Conservation (phyloP, 495 filamentous ascomycete genomes). For the Podospora appendiculata region DNA sequence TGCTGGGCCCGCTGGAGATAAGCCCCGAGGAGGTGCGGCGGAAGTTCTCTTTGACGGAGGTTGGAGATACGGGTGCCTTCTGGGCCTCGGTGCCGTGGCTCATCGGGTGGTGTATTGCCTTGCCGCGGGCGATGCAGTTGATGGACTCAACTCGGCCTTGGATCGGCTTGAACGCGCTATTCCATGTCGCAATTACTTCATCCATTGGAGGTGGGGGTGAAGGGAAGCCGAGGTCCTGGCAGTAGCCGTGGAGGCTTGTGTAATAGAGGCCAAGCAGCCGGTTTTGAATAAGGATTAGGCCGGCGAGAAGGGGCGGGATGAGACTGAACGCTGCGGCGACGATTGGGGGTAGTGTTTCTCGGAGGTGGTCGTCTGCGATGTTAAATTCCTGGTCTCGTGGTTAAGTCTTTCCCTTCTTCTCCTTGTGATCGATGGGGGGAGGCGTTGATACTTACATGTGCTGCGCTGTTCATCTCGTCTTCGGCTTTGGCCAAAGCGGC, state of each 20-base stretch:
- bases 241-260: conserved; percentile 73
- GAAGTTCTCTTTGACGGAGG: conserved; percentile 13
- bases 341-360: conserved; percentile 66
- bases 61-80: conserved; percentile 4
- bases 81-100: conserved; percentile 15
- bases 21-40: conserved; percentile 27
- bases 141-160: conserved; percentile 70
- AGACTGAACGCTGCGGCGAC: conserved; percentile 69
- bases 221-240: conserved; percentile 60
- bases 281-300: conserved; percentile 76
- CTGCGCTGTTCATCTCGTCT: conserved; percentile 58
- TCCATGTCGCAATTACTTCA: conserved; percentile 64
- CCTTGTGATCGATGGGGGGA: too few species aligned
- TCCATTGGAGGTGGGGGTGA: conserved; percentile 68
- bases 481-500: conserved; percentile 68
- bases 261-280: conserved; percentile 77
- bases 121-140: conserved; percentile 61
- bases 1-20: conserved; percentile 15
- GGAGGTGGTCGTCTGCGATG: conserved; percentile 73
- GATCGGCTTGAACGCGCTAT: conserved; percentile 53
- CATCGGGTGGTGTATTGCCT: conserved; percentile 61
- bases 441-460: conserved; percentile 45
- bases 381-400: conserved; percentile 59
- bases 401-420: conserved; percentile 1
- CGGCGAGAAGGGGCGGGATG: conserved; percentile 65